phyloP scores from a whole-genome alignment of 106 monocot genomes.

The Narthecium ossifragum region DNA sequence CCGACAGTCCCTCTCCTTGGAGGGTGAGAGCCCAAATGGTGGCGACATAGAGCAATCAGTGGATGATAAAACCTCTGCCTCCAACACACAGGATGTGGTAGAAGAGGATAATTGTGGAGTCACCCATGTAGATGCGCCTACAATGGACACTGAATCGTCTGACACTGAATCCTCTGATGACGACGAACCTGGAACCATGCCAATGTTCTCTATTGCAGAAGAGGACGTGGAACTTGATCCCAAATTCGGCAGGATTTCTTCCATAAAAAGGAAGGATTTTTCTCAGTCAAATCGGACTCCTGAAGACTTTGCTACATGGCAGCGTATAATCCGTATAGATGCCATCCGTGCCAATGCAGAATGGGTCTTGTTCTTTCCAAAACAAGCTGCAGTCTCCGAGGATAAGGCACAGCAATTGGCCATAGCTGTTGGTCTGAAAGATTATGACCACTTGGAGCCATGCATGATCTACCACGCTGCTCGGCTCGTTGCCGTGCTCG shows the following conservation, averaged over 20 bases:
- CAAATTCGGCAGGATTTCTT: conserved; percentile 16
- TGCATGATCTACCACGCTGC: conserved; percentile 78
- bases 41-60: conserved; percentile 16
- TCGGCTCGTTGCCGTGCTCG: conserved; percentile 66
- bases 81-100: conserved; percentile 10
- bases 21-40: conserved; percentile 9
- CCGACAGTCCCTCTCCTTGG: conserved; percentile 12
- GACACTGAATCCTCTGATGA: conserved; percentile 52
- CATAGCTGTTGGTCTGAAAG: conserved; percentile 42
- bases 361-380: conserved; percentile 52
- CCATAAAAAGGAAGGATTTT: conserved; percentile 27
- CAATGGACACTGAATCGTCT: conserved; percentile 45
- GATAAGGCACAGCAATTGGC: conserved; percentile 40
- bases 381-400: conserved; percentile 42
- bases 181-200: conserved; percentile 32
- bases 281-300: conserved; percentile 26
- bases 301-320: conserved; percentile 79
- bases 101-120: conserved; percentile 25
- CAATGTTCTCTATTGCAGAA: conserved; percentile 12
- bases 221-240: conserved; percentile 26
- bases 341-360: conserved; percentile 73
- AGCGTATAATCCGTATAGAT: conserved; percentile 82
- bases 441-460: conserved; percentile 71
- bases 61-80: conserved; percentile 11
- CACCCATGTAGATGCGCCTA: conserved; percentile 17